Evolutionary conservation across 2,329 filamentous ascomycete genomes (phyloP).

Genomic region (Aureobasidium sp.): DNA sequence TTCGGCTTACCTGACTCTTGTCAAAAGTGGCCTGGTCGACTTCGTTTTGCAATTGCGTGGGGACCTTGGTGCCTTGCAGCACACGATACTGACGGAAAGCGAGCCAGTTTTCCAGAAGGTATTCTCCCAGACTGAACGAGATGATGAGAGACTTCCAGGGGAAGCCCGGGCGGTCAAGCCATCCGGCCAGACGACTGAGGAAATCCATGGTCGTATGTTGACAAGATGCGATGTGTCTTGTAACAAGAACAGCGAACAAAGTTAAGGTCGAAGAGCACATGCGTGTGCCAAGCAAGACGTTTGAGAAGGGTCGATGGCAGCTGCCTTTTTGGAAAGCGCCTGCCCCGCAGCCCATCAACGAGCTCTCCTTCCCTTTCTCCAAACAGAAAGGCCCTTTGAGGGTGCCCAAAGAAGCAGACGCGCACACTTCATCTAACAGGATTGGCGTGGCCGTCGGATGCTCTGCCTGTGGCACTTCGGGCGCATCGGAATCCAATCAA

Average conservation of each 20-base stretch:
- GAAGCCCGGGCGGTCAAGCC: conserved; percentile 85
- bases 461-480: background rate
- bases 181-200: conserved; percentile 62
- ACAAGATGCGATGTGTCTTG: conserved; percentile 10
- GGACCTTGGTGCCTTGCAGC: conserved; percentile 69
- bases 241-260: background rate
- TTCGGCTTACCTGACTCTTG: conserved; percentile 64
- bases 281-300: conserved; percentile 11
- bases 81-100: conserved; percentile 85
- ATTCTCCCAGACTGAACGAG: conserved; percentile 88
- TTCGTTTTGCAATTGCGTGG: conserved; percentile 80
- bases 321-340: background rate
- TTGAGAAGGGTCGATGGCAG: background rate
- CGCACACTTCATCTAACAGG: background rate
- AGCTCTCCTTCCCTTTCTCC: background rate
- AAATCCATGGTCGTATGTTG: conserved; percentile 27
- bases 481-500: conserved; percentile 1
- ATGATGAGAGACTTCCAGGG: conserved; percentile 97
- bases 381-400: background rate
- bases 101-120: conserved; percentile 81
- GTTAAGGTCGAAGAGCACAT: background rate
- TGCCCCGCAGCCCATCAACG: background rate
- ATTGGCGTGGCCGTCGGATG: background rate
- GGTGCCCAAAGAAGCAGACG: background rate
- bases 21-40: conserved; percentile 87